These are phyloP conservation scores for Cercospora janseana DNA, from an alignment of 2,329 filamentous ascomycete genomes.

Conservation along the genomic window DNA sequence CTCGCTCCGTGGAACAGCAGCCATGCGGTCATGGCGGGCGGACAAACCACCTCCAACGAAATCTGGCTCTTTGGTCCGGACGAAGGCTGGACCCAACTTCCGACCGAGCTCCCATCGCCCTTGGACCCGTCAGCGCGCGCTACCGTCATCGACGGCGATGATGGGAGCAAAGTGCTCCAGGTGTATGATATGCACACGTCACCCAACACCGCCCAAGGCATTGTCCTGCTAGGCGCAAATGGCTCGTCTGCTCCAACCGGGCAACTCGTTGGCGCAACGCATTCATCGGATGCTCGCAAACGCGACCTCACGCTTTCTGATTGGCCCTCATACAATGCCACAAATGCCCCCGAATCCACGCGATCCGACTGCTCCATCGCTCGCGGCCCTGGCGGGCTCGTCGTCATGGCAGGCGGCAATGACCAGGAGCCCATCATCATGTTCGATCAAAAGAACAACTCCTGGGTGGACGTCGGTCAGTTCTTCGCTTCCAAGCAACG, in stretches of 20 bases:
- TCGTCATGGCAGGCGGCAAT: slow-evolving; percentile 77
- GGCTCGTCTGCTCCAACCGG: slow-evolving; percentile 54
- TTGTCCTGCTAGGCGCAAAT: slow-evolving; percentile 62
- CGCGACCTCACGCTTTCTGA: slow-evolving; percentile 57
- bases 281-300: slow-evolving; percentile 40
- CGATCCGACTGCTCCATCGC: slow-evolving; percentile 72
- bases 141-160: slow-evolving; percentile 66
- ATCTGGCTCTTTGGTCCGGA: slow-evolving; percentile 70
- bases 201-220: slow-evolving; percentile 72
- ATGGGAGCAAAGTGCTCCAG: slow-evolving; percentile 75
- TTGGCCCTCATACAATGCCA: slow-evolving; percentile 78
- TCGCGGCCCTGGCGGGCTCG: slow-evolving; percentile 61
- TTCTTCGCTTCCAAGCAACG: slow-evolving; percentile 56
- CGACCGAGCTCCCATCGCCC: slow-evolving; percentile 58
- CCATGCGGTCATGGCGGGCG: slow-evolving; percentile 72
- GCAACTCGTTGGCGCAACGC: slow-evolving; percentile 44
- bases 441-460: slow-evolving; percentile 72
- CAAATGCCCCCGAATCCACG: slow-evolving; percentile 63
- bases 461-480: slow-evolving; percentile 70
- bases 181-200: slow-evolving; percentile 71
- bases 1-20: slow-evolving; percentile 71
- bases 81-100: slow-evolving; percentile 66
- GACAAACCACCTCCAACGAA: slow-evolving; percentile 61
- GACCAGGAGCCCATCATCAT: slow-evolving; percentile 66
- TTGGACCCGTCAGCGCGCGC: slow-evolving; percentile 42